These are phyloP conservation scores for Galium porrigens DNA, from an alignment of 305 asterid species.

Conservation along the genomic window DNA sequence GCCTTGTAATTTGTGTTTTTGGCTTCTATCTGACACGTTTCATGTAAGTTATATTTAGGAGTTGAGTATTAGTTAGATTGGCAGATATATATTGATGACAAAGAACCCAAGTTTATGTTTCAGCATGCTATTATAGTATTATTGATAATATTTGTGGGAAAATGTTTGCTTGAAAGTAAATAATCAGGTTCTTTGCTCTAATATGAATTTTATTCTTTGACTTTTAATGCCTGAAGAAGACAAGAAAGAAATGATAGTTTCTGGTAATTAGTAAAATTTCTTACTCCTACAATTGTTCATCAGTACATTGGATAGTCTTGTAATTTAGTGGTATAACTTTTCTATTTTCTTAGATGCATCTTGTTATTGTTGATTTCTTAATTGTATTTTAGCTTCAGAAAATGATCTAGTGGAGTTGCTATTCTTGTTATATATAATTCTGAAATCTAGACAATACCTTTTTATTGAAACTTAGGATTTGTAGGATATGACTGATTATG, in stretches of 20 bases:
- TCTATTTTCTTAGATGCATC: not conserved
- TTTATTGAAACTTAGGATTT: not conserved
- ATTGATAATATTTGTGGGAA: not conserved
- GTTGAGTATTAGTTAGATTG: not conserved
- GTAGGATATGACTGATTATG: slow-evolving; percentile 7
- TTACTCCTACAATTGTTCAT: not conserved
- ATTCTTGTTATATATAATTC: not conserved
- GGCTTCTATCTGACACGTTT: not conserved
- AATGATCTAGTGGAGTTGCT: not conserved
- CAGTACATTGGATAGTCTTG: not conserved
- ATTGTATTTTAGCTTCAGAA: too few species aligned
- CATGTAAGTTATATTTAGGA: not conserved
- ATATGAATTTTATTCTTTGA: not conserved
- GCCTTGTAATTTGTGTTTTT: not conserved
- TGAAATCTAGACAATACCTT: not conserved
- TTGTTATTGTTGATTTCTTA: too few species aligned
- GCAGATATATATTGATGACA: not conserved
- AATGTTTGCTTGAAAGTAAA: not conserved
- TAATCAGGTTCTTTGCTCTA: not conserved
- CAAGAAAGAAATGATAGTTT: not conserved
- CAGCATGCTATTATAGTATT: not conserved
- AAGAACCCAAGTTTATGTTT: not conserved
- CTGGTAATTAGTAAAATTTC: too few species aligned
- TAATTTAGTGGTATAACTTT: not conserved
- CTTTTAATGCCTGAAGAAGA: not conserved